Conservation (phyloP, 2,329 filamentous ascomycete genomes). For the Colletotrichum sublineola region DNA sequence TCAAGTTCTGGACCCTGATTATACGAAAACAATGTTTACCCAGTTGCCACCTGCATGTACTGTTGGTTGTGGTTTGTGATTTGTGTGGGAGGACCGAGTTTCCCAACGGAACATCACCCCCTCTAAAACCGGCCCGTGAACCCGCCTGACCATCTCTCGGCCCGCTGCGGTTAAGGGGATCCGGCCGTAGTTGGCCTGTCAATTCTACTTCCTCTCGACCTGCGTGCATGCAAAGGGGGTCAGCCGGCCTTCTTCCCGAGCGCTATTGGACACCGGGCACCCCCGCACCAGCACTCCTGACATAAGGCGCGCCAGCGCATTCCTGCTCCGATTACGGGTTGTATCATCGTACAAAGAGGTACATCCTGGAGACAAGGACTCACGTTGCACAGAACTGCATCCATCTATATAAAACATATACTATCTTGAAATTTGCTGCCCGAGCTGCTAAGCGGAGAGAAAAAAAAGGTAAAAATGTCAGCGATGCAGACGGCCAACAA, state of each 20-base stretch:
- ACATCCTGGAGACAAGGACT: not conserved
- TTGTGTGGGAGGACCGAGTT: not conserved
- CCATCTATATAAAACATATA: not conserved
- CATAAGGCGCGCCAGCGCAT: not conserved
- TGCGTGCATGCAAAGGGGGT: constrained; percentile 1
- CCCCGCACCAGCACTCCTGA: constrained; percentile 12
- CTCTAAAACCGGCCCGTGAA: not conserved
- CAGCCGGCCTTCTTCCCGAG: constrained; percentile 12
- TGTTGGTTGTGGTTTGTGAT: not conserved
- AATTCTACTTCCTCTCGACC: not conserved
- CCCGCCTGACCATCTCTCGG: constrained; percentile 12
- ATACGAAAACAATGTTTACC: not conserved
- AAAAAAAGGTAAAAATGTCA: constrained; percentile 27
- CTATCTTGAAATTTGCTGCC: no score
- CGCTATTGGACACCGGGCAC: not conserved
- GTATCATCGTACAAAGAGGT: not conserved
- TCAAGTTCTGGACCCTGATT: not conserved
- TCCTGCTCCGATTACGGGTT: not conserved
- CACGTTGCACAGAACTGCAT: constrained; percentile 2
- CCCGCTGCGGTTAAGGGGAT: constrained; percentile 6
- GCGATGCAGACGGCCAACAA: constrained; percentile 62
- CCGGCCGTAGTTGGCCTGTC: constrained; percentile 1
- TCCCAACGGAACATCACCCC: not conserved
- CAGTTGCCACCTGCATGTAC: not conserved
- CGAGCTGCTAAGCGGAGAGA: not conserved